Percentiles rank a stretch among this genome's conserved stretches.
Conservation (phyloP, 1,139 yeast genomes). For the Candida pseudoviswanathii region DNA sequence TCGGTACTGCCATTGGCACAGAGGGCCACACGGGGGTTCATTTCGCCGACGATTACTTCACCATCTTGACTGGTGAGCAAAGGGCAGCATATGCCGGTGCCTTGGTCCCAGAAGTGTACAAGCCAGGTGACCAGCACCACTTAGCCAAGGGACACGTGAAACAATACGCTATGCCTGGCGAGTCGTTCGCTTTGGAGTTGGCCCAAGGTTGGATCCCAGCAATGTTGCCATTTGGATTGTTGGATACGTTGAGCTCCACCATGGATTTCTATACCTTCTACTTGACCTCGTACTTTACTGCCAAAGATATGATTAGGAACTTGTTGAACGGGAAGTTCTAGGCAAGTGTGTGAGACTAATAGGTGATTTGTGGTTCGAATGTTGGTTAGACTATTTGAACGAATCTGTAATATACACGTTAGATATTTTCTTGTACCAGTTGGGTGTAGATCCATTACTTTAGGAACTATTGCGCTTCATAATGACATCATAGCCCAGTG, state of each 20-base stretch:
- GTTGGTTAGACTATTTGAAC: too few species aligned
- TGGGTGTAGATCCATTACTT: too few species aligned
- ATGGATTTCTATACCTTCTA: constrained; percentile 70
- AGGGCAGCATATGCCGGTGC: constrained; percentile 68
- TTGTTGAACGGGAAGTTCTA: constrained; percentile 68
- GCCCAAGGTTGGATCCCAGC: constrained; percentile 99
- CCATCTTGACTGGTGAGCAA: constrained; percentile 81
- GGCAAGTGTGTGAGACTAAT: not conserved
- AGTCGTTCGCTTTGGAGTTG: constrained; percentile 84
- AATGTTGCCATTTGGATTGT: constrained; percentile 94
- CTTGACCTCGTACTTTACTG: constrained; percentile 75
- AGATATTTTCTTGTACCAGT: too few species aligned
- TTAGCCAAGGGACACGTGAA: constrained; percentile 70
- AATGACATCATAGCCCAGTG: not conserved
- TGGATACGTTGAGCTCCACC: constrained; percentile 79
- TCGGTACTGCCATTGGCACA: constrained; percentile 88
- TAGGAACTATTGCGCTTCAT: too few species aligned
- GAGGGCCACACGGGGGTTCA: constrained; percentile 97
- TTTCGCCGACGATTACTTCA: constrained; percentile 95
- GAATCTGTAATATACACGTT: too few species aligned
- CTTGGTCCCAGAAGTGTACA: constrained; percentile 62
- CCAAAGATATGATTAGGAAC: constrained; percentile 71
- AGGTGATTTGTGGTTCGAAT: too few species aligned
- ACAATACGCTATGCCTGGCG: constrained; percentile 85
- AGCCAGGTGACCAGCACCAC: constrained; percentile 84